Evolutionary conservation across 768 basidiomycete species (phyloP).

Genomic region (Tephrocybe sp.): DNA sequence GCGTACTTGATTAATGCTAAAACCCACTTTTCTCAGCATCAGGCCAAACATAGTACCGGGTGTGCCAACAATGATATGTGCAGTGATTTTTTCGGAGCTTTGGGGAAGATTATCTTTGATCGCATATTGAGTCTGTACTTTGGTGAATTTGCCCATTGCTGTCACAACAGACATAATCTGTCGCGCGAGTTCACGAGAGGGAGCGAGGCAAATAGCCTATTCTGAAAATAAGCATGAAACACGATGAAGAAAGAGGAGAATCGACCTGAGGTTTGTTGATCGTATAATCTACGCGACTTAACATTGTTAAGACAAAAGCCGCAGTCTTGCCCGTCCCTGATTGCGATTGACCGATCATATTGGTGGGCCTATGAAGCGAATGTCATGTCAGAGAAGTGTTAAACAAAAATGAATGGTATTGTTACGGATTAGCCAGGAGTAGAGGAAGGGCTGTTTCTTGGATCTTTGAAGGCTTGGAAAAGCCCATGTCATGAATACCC

Average conservation of each 20-base stretch:
- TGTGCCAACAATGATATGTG: slow-evolving; percentile 93
- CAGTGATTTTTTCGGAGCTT: slow-evolving; percentile 65
- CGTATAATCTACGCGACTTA: slow-evolving; percentile 86
- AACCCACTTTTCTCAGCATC: slow-evolving; percentile 55
- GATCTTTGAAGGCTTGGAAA: slow-evolving; percentile 97
- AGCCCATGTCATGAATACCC: slow-evolving; percentile 93
- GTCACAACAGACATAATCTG: slow-evolving; percentile 96
- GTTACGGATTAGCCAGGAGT: slow-evolving; percentile 82
- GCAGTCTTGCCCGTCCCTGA: slow-evolving; percentile 99
- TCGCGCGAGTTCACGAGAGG: slow-evolving; percentile 93
- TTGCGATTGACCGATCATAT: slow-evolving; percentile 99
- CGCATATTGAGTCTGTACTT: slow-evolving; percentile 91
- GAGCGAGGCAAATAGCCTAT: slow-evolving; percentile 95
- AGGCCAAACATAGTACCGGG: slow-evolving; percentile 94
- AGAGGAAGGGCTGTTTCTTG: slow-evolving; percentile 96
- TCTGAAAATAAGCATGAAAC: no score
- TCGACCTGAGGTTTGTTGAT: slow-evolving; percentile 79
- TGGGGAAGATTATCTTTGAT: slow-evolving; percentile 84
- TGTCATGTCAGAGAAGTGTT: not conserved
- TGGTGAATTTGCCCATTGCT: slow-evolving; percentile 93
- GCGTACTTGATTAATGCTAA: not conserved
- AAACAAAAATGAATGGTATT: not conserved
- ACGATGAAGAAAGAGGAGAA: not conserved
- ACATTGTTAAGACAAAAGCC: slow-evolving; percentile 96
- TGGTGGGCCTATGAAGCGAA: slow-evolving; percentile 69